Evolutionary conservation across 2,329 filamentous ascomycete genomes (phyloP).

Genomic region (Didymella glomerata): DNA sequence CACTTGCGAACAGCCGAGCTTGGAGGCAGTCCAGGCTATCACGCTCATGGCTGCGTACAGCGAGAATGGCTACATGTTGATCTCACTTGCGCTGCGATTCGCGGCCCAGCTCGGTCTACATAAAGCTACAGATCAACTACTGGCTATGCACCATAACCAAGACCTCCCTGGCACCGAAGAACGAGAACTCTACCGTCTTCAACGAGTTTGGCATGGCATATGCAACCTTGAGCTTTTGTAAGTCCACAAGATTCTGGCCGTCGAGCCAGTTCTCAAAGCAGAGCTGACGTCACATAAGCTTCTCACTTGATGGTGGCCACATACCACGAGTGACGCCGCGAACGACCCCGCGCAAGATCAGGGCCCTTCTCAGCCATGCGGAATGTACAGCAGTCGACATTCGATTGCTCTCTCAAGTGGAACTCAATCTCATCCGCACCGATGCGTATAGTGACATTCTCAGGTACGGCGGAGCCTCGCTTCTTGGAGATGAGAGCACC

Average conservation of each 20-base stretch:
- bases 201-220: constrained; percentile 62
- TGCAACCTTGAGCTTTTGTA: constrained; percentile 60
- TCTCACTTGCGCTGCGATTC: constrained; percentile 61
- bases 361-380: constrained; percentile 56
- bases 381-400: constrained; percentile 60
- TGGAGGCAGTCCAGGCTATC: constrained; percentile 63
- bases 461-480: constrained; percentile 16
- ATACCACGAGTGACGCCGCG: constrained; percentile 50
- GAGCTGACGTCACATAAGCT: constrained; percentile 11
- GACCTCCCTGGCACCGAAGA: constrained; percentile 34
- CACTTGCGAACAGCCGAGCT: constrained; percentile 48
- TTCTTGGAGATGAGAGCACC: constrained; percentile 29
- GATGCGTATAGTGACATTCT: constrained; percentile 40
- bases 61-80: constrained; percentile 60
- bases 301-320: constrained; percentile 58
- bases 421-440: constrained; percentile 55
- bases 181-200: constrained; percentile 44
- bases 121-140: constrained; percentile 52
- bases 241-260: neutral
- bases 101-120: constrained; percentile 59
- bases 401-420: constrained; percentile 62
- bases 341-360: constrained; percentile 54
- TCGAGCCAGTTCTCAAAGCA: neutral
- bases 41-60: constrained; percentile 63
- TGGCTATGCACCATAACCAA: constrained; percentile 33